These are phyloP conservation scores for Fomitopsis schrenkii DNA, from an alignment of 1,284 basidiomycete genomes.

Conservation along the genomic window DNA sequence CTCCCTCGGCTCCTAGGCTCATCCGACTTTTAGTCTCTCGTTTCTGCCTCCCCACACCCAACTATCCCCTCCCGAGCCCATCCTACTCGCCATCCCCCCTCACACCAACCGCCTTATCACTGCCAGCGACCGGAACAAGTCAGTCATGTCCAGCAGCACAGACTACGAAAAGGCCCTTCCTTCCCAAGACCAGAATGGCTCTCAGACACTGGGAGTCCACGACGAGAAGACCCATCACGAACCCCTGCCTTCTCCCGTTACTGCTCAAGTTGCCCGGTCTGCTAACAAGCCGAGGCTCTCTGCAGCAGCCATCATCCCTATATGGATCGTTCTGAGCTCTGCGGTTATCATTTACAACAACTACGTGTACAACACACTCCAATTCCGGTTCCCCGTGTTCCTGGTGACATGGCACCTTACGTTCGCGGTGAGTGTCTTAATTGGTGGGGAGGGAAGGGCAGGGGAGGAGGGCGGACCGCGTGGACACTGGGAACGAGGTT, in stretches of 20 bases:
- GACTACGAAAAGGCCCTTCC: slow-evolving; percentile 18
- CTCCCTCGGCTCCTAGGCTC: neutral
- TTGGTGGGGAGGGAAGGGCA: neutral
- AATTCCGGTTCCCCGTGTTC: slow-evolving; percentile 87
- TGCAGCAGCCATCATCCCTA: slow-evolving; percentile 69
- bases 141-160: slow-evolving; percentile 11
- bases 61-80: neutral
- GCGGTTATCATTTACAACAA: slow-evolving; percentile 98
- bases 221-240: slow-evolving; percentile 23
- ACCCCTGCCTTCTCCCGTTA: slow-evolving; percentile 49
- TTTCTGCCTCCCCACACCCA: neutral
- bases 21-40: neutral
- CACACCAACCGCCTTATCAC: neutral
- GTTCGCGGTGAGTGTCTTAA: slow-evolving; percentile 62
- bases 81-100: neutral
- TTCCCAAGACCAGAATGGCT: slow-evolving; percentile 15
- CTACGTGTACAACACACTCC: slow-evolving; percentile 79
- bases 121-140: neutral
- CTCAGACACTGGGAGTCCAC: slow-evolving; percentile 26
- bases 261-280: slow-evolving; percentile 36
- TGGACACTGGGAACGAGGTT: neutral
- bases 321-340: slow-evolving; percentile 91
- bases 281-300: slow-evolving; percentile 44
- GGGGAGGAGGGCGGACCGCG: neutral
- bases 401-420: slow-evolving; percentile 84